These are phyloP conservation scores for Begonia peltatifolia DNA, from an alignment of 306 rosid genomes.

Conservation along the genomic window DNA sequence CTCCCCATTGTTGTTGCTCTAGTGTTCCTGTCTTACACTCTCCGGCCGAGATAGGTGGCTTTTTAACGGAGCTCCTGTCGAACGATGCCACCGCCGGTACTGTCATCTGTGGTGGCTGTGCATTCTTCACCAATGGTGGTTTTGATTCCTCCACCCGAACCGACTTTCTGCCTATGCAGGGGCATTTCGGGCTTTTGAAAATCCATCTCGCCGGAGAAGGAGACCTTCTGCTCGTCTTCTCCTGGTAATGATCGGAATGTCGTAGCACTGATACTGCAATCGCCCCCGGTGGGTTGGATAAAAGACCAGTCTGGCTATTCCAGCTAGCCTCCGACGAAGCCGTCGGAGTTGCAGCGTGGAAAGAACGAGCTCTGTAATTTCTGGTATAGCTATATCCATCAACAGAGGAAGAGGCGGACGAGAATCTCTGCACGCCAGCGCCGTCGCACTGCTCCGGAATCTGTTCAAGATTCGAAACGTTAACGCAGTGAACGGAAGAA, in stretches of 20 bases:
- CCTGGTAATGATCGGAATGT: conserved; percentile 13
- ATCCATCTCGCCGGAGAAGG: conserved; percentile 22
- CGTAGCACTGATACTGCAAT: conserved; percentile 27
- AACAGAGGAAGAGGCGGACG: conserved; percentile 45
- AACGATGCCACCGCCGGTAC: too few species aligned
- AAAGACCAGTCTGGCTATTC: conserved; percentile 69
- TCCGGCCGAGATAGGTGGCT: too few species aligned
- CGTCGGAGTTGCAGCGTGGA: conserved; percentile 60
- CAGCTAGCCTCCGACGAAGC: conserved; percentile 89
- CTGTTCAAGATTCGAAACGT: conserved; percentile 8
- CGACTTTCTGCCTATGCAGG: conserved; percentile 61
- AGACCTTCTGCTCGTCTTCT: conserved; percentile 10
- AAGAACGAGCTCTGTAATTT: conserved; percentile 40
- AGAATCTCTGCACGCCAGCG: conserved; percentile 16
- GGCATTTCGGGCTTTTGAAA: conserved; percentile 43
- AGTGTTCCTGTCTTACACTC: too few species aligned
- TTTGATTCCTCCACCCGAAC: conserved; percentile 42
- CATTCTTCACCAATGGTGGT: not conserved
- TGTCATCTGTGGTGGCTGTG: too few species aligned
- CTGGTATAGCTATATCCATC: conserved; percentile 24
- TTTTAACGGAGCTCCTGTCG: too few species aligned
- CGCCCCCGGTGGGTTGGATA: conserved; percentile 45
- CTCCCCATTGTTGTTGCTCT: too few species aligned
- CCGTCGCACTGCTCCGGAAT: conserved; percentile 14
- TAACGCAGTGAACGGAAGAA: conserved; percentile 24